These are phyloP conservation scores for Nannochloropsis oceanica DNA, from an alignment of 108 stramenopile genomes.

Conservation along the genomic window DNA sequence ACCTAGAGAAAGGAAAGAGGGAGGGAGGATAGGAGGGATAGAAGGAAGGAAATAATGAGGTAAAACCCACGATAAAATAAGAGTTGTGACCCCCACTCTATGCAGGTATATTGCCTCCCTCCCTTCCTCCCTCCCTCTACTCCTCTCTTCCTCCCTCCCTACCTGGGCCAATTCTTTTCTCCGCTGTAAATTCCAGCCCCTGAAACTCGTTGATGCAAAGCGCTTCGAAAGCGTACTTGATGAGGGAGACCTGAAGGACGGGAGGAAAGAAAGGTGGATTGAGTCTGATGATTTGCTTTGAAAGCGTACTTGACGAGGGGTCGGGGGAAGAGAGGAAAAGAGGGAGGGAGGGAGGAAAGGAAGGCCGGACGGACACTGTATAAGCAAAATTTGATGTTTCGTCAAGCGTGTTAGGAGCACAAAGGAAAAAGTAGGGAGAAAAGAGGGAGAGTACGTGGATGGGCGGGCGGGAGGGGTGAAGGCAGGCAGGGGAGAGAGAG, in stretches of 20 bases:
- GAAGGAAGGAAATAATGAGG: not conserved
- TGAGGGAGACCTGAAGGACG: slow-evolving; percentile 16
- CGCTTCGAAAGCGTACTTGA: slow-evolving; percentile 26
- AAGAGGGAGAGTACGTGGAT: not conserved
- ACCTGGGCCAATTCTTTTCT: not conserved
- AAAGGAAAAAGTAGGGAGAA: not conserved
- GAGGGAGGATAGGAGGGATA: not conserved
- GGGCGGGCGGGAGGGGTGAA: not conserved
- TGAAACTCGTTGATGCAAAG: slow-evolving; percentile 22
- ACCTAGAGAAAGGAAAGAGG: not conserved
- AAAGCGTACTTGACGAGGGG: not conserved
- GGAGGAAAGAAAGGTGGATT: not conserved
- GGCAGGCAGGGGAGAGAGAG: not conserved
- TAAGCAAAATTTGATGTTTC: not conserved
- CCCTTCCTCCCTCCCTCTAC: not conserved
- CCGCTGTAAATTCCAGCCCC: slow-evolving; percentile 11
- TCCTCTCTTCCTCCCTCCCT: not conserved
- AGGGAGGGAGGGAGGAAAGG: not conserved
- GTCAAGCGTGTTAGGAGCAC: no score
- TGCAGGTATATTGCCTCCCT: no score
- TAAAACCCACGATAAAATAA: not conserved
- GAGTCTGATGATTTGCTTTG: not conserved
- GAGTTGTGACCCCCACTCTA: not conserved
- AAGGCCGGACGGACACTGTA: not conserved
- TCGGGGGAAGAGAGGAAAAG: not conserved